A percentile compares a stretch with the other conserved stretches of the same genome.
These are phyloP conservation scores for Testicularia cyperi DNA, from an alignment of 1,284 basidiomycete species.

Conservation along the genomic window DNA sequence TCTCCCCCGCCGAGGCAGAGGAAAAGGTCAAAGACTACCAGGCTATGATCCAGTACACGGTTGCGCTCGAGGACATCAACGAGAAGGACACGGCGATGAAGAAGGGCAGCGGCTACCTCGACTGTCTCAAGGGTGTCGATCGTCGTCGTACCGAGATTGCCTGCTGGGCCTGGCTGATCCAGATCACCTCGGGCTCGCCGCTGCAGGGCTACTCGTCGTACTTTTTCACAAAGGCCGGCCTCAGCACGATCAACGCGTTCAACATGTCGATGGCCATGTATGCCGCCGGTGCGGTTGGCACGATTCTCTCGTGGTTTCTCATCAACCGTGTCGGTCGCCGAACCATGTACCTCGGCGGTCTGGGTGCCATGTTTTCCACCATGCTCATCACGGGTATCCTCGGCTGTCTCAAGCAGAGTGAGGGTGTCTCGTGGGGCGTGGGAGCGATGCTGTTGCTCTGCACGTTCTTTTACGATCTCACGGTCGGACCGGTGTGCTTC, in stretches of 20 bases:
- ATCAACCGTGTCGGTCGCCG: conserved; percentile 61
- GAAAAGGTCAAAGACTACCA: conserved; percentile 62
- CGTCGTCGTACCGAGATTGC: conserved; percentile 62
- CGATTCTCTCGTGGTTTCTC: conserved; percentile 62
- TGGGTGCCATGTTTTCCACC: conserved; percentile 58
- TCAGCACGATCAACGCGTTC: conserved; percentile 60
- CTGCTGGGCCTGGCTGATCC: conserved; percentile 57
- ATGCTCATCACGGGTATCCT: conserved; percentile 64
- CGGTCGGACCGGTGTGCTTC: conserved; percentile 62
- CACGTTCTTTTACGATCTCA: conserved; percentile 61
- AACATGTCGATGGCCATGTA: conserved; percentile 61
- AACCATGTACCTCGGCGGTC: conserved; percentile 63
- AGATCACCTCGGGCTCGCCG: conserved; percentile 57
- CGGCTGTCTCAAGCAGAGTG: conserved; percentile 15
- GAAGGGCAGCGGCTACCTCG: conserved; percentile 60
- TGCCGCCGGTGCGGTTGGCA: conserved; percentile 60
- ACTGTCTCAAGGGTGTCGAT: conserved; percentile 63
- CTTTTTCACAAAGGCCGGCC: conserved; percentile 63
- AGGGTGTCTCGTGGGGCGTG: conserved; percentile 57
- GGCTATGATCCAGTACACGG: conserved; percentile 63
- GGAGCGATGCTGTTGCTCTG: conserved; percentile 62
- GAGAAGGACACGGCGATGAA: conserved; percentile 58
- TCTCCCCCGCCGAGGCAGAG: conserved; percentile 58
- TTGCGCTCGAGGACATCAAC: conserved; percentile 62
- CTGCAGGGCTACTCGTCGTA: conserved; percentile 57